Base-by-base conservation (phyloP, 2,329 filamentous ascomycete species). In the Ophiocordyceps camponoti-floridani region DNA sequence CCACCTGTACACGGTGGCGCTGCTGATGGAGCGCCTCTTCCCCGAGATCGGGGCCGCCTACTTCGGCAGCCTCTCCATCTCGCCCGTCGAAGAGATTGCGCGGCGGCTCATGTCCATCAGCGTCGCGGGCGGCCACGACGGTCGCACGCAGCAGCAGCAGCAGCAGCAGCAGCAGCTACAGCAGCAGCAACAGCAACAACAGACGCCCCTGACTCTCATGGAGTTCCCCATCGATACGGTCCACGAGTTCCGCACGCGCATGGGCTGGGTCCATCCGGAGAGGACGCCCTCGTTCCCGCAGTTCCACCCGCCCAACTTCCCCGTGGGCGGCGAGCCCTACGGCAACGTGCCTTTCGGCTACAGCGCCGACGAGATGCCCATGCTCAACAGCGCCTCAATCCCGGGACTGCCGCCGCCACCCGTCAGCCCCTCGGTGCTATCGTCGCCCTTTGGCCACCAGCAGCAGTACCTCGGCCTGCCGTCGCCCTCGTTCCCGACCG, bases 11-110 rank as follows among this genome's bases (percentile, higher is more conserved):
- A 88, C 85, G 0, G 78, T 87, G 16, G 87, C 86, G 4, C 70
- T 96, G 47, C 77, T 86, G 37, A 75, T 96, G 63, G 88, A 95
- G 63, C 84, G 86, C 14, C 73, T 95, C 48, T 95, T 94, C 59
- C 87, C 88, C 3, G 86, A 93, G 58, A 82, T 95, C 52, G 88
- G 87, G 42, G 82, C 86, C 18, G 82, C 86, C 43, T 94, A 95
- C 61, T 87, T 89, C 53, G 84, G 83, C 42, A 82, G 79, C 52
- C 70, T 94, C 51, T 81, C 84, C 14, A 73, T 94, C 41, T 70
- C 73, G 2, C 86, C 88, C 0, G 78, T 96, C 30, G 86, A 94
- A 60, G 82, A 91, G 57, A 94, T 95, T 54, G 79, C 86, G 41
- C 75, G 77, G 42, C 77, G 84, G 33, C 73, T 94, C 27, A 70